Evolutionary conservation across 1,284 basidiomycete genomes (phyloP), one percentile per base, ranked within the genome.

Genomic region (Cutaneotrichosporon sp.): DNA sequence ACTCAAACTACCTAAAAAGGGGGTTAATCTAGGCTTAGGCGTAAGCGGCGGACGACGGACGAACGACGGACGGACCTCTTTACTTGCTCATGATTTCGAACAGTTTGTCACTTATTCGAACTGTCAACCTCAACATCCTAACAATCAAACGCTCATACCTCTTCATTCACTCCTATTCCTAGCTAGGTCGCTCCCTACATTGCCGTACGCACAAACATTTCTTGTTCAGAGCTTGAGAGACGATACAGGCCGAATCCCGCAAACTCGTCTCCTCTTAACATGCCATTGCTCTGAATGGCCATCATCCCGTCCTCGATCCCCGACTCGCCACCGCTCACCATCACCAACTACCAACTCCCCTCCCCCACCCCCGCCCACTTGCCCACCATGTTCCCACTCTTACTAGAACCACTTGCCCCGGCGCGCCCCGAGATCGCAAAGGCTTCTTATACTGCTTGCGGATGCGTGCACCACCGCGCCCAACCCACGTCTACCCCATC

Each of bases 401-500:
- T 60, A 16, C 14, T 18, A 2, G 49, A 50, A 13, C 58, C 58
- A 11, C 58, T 51, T 21, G 50, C 58, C 21, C 47, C 58, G 22
- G 49, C 50, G 14, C 58, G 58, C 14, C 47, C 58, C 22, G 49
- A 60, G 50, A 32, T 60, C 21, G 47, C 58, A 21, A 34, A 60
- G 21, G 55, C 55, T 26, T 14, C 56, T 8, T 51, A 50, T 50
- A 42, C 30, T 8, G 21, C 58, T 13, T 60, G 58, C 58, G 49
- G 49, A 22, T 60, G 58, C 36, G 58, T 60, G 16, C 50, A 60
- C 46, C 18, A 31, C 36, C 56, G 40, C 6, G 26, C 26, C 26
- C 26, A 26, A 3, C 56, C 31, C 13, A 16, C 32, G 22, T 22
- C 34, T 6, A 16, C 13, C 26, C 22, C 21, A 14, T 26, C 36